Evolutionary conservation across 129 eudicot genomes (phyloP).

Genomic region (Lactuca sativa): DNA sequence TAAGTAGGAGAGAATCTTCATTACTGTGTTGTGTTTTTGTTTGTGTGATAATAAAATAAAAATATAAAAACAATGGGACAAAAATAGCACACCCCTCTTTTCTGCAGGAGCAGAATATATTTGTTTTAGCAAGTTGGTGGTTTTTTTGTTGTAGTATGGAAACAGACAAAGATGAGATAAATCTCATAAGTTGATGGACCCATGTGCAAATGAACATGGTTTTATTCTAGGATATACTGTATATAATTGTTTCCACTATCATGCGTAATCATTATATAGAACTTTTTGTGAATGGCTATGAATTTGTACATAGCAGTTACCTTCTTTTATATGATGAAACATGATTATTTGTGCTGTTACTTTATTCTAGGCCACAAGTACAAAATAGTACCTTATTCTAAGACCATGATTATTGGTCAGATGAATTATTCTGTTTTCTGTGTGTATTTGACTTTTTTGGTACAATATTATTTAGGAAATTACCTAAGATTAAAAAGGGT

Average conservation of each 20-base stretch:
- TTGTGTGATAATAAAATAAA: constrained; percentile 16
- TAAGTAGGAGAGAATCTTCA: constrained; percentile 19
- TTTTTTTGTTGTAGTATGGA: constrained; percentile 21
- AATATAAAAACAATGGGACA: constrained; percentile 15
- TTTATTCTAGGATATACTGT: constrained; percentile 23
- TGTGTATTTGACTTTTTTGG: not conserved
- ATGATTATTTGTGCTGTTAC: not conserved
- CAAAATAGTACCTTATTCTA: not conserved
- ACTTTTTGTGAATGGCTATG: no score
- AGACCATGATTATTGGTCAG: not conserved
- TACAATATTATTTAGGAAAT: not conserved
- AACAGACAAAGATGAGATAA: constrained; percentile 24
- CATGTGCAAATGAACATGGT: constrained; percentile 37
- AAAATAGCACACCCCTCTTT: constrained; percentile 19
- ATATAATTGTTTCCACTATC: constrained; percentile 1
- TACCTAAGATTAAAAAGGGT: not conserved
- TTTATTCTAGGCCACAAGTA: not conserved
- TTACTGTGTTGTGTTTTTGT: constrained; percentile 9
- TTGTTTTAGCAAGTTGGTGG: constrained; percentile 14
- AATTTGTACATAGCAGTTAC: not conserved
- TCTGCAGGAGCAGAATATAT: constrained; percentile 3
- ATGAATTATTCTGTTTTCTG: not conserved
- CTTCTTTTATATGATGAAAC: constrained; percentile 7
- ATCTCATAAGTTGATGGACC: constrained; percentile 16
- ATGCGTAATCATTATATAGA: not conserved